Conservation (phyloP, 2,329 filamentous ascomycete species). For the Phyllosticta citrichinensis region DNA sequence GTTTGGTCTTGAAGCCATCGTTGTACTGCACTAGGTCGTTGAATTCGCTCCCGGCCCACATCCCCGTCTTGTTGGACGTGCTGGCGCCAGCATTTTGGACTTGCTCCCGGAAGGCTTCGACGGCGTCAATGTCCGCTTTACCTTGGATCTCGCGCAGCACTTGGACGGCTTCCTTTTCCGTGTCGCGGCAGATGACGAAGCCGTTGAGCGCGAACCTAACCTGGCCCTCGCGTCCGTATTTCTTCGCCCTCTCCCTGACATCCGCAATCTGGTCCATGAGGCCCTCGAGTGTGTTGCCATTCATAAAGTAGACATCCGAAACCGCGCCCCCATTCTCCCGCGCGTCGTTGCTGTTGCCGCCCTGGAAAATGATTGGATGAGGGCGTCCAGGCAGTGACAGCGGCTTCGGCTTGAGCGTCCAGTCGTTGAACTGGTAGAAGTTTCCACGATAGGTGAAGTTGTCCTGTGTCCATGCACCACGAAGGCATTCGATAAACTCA, state of each 20-base stretch:
- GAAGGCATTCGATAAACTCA: conserved; percentile 43
- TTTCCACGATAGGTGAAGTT: conserved; percentile 41
- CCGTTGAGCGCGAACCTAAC: conserved; percentile 42
- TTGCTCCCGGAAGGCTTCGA: conserved; percentile 39
- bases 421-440: conserved; percentile 45
- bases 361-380: conserved; percentile 45
- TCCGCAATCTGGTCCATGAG: conserved; percentile 42
- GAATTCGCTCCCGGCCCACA: conserved; percentile 44
- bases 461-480: conserved; percentile 42
- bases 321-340: conserved; percentile 39
- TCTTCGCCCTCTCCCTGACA: conserved; percentile 37
- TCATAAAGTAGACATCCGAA: conserved; percentile 47
- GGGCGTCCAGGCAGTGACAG: conserved; percentile 29
- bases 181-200: conserved; percentile 42
- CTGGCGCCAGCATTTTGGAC: conserved; percentile 42
- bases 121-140: conserved; percentile 42
- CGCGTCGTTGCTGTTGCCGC: conserved; percentile 43
- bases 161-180: conserved; percentile 40
- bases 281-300: conserved; percentile 45
- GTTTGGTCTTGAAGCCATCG: conserved; percentile 46
- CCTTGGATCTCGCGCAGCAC: conserved; percentile 44
- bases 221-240: conserved; percentile 34
- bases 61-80: conserved; percentile 39
- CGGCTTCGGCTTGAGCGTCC: conserved; percentile 41
- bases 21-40: conserved; percentile 47